Conservation (phyloP, 139 green algal genomes). For the Chlorella vulgaris region DNA sequence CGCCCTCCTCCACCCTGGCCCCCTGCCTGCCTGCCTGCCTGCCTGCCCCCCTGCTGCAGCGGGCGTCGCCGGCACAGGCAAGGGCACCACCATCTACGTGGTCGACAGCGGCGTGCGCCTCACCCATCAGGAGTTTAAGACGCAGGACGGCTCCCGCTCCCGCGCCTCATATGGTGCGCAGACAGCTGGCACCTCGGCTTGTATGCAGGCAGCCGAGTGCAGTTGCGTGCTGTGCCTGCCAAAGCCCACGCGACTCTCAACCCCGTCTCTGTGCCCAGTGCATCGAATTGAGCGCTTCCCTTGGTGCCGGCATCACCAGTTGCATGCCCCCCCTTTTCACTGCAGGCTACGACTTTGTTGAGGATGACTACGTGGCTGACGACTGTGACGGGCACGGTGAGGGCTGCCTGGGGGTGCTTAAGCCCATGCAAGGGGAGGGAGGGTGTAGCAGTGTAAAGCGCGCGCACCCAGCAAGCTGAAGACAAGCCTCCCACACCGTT, state of each 20-base stretch:
- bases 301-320: too few species aligned
- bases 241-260: too few species aligned
- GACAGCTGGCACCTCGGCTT: not conserved
- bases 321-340: not conserved
- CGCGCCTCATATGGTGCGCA: conserved; percentile 31
- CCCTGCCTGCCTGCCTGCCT: not conserved
- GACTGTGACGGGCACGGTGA: conserved; percentile 82
- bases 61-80: conserved; percentile 38
- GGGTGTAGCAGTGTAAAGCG: too few species aligned
- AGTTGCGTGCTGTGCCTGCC: too few species aligned
- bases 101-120: conserved; percentile 69
- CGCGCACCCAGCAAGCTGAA: too few species aligned
- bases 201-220: too few species aligned
- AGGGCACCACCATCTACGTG: conserved; percentile 74
- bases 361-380: conserved; percentile 49
- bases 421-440: not conserved
- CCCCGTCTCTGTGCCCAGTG: too few species aligned
- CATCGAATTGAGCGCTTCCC: too few species aligned
- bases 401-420: not conserved
- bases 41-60: not conserved
- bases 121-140: conserved; percentile 69
- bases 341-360: conserved; percentile 65
- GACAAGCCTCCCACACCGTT: too few species aligned
- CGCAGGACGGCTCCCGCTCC: conserved; percentile 7
- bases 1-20: not conserved